Conservation (phyloP, 371 early-diverging fungal species). For the Coelomomyces lativittatus region DNA sequence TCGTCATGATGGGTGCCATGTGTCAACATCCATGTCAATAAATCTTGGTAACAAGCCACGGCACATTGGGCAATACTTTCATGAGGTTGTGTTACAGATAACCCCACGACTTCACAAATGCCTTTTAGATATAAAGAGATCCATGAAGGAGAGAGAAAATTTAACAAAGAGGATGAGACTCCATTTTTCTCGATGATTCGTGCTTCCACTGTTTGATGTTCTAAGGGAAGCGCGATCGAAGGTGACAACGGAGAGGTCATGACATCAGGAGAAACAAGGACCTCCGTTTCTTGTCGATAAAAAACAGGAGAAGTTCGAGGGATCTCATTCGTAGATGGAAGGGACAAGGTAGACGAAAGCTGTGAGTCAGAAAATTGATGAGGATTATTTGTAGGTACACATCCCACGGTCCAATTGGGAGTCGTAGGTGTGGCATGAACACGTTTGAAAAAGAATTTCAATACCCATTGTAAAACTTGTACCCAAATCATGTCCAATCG, state of each 20-base stretch:
- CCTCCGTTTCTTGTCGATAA: neutral
- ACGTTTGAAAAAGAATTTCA: neutral
- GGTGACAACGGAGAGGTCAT: neutral
- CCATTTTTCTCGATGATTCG: neutral
- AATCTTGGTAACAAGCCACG: conserved; percentile 1
- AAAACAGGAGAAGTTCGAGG: no score
- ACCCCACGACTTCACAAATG: neutral
- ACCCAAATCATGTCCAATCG: neutral
- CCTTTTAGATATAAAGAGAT: neutral
- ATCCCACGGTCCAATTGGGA: no score
- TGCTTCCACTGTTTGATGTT: neutral
- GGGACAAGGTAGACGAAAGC: no score
- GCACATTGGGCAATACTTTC: conserved; percentile 1
- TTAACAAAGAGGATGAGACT: neutral
- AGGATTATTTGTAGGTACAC: no score
- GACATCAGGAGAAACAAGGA: neutral
- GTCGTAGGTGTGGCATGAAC: neutral
- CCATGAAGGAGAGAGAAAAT: neutral
- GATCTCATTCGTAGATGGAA: no score
- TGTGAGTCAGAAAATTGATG: no score
- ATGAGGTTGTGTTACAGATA: neutral
- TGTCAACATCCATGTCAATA: neutral
- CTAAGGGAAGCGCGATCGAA: neutral
- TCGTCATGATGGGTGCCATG: neutral
- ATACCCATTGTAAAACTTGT: neutral